Evolutionary conservation across 306 rosid genomes (phyloP), one percentile per base, ranked within the genome.

Genomic region (Pueraria montana): DNA sequence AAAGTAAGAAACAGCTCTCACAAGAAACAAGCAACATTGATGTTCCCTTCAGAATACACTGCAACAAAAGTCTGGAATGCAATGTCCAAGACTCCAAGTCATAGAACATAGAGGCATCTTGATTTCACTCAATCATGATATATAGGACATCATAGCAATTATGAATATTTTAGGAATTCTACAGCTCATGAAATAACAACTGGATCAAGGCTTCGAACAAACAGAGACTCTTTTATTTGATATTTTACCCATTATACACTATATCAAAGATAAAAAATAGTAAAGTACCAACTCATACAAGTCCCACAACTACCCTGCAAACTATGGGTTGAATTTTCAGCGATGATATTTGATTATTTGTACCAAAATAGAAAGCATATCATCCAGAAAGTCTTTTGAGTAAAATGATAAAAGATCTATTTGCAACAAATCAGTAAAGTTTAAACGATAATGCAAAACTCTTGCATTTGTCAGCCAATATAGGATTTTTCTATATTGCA

Each of bases 1-100:
- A 53, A 42, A 79, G 21, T 52, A 27, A 6, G 21, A 58, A 80
- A 74, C 65, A 46, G 4, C 43, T 77, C n/a, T 49, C 50, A 72
- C 72, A 26, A 26, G 21, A 59, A 75, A 67, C 72, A 74, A 23
- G 63, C 26, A 59, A 73, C 46, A 16, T 11, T 2, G 14, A 55
- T 52, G 5, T 52, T 79, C 62, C 71, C 58, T 32, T 43, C 23
- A 45, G 43, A 46, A 27, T 40, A 72, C 68, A 14, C 42, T 1
- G 11, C 40, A 26, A 27, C 7, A 62, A 46, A 26, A 34, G n/a
- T 48, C 71, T 16, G 30, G 65, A 85, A 76, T n/a, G 30, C n/a
- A 64, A 46, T 21, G 38, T 27, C 73, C 40, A 74, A 66, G 34
- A 58, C 62, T 1, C 10, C 27, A 43, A 64, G 63, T 11, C 65